Percentiles rank a stretch among this genome's conserved stretches.
Conservation (phyloP, 1,284 basidiomycete species). For the Mycena sp. region DNA sequence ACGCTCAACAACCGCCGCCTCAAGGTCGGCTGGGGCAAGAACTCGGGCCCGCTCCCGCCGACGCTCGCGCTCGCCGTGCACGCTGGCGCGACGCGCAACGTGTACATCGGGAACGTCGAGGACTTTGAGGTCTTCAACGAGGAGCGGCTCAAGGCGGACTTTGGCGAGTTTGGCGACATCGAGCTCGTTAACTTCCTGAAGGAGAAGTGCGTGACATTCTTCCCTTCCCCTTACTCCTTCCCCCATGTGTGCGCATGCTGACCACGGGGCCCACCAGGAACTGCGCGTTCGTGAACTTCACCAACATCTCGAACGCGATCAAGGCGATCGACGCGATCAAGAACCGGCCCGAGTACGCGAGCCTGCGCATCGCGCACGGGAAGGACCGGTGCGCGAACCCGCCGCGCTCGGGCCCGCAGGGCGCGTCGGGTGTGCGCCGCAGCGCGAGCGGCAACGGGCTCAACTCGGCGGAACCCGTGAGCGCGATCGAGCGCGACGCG, state of each 20-base stretch:
- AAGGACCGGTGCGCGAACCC: slow-evolving; percentile 95
- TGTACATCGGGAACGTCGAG: slow-evolving; percentile 93
- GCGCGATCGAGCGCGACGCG: slow-evolving; percentile 24
- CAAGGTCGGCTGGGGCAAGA: slow-evolving; percentile 97
- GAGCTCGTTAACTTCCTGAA: slow-evolving; percentile 95
- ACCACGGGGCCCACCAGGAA: slow-evolving; percentile 60
- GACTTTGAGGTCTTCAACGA: slow-evolving; percentile 91
- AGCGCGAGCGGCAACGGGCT: slow-evolving; percentile 25
- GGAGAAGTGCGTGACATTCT: slow-evolving; percentile 87
- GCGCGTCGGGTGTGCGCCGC: slow-evolving; percentile 46
- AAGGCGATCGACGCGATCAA: slow-evolving; percentile 96
- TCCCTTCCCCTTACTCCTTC: slow-evolving; percentile 1
- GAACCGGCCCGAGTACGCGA: slow-evolving; percentile 84
- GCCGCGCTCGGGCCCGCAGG: slow-evolving; percentile 82
- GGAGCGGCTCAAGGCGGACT: slow-evolving; percentile 88
- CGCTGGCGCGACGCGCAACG: slow-evolving; percentile 91
- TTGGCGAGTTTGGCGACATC: slow-evolving; percentile 93
- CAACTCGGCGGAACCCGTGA: slow-evolving; percentile 24
- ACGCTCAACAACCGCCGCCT: slow-evolving; percentile 90
- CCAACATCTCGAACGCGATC: slow-evolving; percentile 91
- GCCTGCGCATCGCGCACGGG: slow-evolving; percentile 88
- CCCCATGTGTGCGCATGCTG: not conserved
- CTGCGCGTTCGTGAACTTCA: slow-evolving; percentile 95
- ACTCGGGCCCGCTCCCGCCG: slow-evolving; percentile 85
- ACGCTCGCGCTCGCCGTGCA: slow-evolving; percentile 88